Conservation (phyloP, 2,329 filamentous ascomycete genomes). For the Penicillium corylophilum region DNA sequence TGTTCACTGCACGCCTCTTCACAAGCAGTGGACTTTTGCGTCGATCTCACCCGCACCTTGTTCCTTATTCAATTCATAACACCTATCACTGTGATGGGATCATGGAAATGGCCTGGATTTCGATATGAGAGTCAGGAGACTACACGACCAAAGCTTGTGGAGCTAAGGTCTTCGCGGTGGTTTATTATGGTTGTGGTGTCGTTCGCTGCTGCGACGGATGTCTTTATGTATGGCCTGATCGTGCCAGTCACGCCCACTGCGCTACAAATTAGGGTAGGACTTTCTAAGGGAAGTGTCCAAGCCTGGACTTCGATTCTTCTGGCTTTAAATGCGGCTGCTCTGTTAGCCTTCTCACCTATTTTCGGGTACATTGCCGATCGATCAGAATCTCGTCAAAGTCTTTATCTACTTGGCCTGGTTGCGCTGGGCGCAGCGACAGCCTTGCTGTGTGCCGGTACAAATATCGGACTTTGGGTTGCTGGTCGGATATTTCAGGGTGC, state of each 20-base stretch:
- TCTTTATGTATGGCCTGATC: neutral
- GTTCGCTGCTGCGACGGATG: neutral
- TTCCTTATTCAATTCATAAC: too few species aligned
- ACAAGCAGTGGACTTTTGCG: too few species aligned
- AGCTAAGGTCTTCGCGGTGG: too few species aligned
- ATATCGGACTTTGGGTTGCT: neutral
- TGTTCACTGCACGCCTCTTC: too few species aligned
- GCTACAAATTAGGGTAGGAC: neutral
- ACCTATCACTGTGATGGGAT: too few species aligned
- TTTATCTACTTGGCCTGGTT: neutral
- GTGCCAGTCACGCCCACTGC: neutral
- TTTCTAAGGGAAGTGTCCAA: neutral
- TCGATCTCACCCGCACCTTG: too few species aligned
- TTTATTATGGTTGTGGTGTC: too few species aligned
- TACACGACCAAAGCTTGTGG: too few species aligned
- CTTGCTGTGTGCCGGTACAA: neutral
- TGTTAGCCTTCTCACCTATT: neutral
- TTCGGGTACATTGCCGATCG: neutral
- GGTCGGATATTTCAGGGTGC: conserved; percentile 47
- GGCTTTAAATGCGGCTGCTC: neutral
- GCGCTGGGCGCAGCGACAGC: neutral
- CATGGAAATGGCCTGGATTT: too few species aligned
- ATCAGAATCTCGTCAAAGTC: neutral
- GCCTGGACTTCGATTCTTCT: neutral
- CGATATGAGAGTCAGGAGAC: too few species aligned